phyloP scores from a whole-genome alignment of 169 alveolate genomes.

The Amoebophrya sp. region DNA sequence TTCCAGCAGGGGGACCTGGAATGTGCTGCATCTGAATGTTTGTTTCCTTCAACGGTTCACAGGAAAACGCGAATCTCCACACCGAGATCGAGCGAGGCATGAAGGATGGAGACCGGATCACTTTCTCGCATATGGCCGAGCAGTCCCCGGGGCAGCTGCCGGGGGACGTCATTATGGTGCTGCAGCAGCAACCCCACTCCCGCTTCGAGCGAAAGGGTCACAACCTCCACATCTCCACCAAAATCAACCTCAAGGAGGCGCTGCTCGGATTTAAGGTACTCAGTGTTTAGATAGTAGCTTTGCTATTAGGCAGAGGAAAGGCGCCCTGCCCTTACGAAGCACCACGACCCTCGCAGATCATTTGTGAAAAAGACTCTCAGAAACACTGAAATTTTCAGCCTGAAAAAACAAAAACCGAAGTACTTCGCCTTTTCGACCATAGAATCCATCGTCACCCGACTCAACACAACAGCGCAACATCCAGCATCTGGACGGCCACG shows the following conservation, averaged over 20 bases:
- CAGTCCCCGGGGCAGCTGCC: conserved; percentile 15
- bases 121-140: neutral
- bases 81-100: conserved; percentile 9
- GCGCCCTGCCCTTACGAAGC: neutral
- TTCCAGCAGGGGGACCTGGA: too few relatives aligned
- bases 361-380: neutral
- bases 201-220: conserved; percentile 1
- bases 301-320: neutral
- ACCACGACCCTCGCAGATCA: neutral
- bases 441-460: neutral
- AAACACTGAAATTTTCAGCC: neutral
- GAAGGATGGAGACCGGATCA: conserved; percentile 10
- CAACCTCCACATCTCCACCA: neutral
- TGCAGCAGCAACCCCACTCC: neutral
- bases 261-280: neutral
- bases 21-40: neutral
- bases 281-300: neutral
- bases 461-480: neutral
- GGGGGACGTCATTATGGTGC: neutral
- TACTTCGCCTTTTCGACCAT: neutral
- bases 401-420: neutral
- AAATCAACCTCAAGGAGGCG: conserved; percentile 8
- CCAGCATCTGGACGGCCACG: conserved; percentile 11
- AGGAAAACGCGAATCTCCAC: conserved; percentile 3
- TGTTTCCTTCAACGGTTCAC: neutral